A percentile compares a stretch with the other conserved stretches of the same genome.
phyloP scores from a whole-genome alignment of 805 yeast species.

The Pichia californica region DNA sequence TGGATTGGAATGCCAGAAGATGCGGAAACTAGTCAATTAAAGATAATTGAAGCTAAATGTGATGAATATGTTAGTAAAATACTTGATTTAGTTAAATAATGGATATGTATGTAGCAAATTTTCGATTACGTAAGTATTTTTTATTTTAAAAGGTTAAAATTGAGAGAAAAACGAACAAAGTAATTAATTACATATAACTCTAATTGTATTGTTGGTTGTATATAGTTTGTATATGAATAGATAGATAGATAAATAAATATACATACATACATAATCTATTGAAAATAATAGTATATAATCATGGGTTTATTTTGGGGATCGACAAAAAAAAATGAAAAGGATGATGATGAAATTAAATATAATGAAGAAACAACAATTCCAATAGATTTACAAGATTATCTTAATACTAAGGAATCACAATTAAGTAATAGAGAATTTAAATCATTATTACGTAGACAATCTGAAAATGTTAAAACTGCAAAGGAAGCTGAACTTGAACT shows the following conservation, averaged over 20 bases:
- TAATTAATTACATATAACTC: too few species aligned
- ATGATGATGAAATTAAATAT: background rate
- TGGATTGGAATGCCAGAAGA: slow-evolving; percentile 25
- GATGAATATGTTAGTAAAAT: too few species aligned
- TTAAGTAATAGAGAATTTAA: slow-evolving; percentile 30
- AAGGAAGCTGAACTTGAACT: slow-evolving; percentile 1
- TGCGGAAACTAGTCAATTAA: slow-evolving; percentile 8
- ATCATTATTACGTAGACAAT: slow-evolving; percentile 14
- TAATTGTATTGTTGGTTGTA: too few species aligned
- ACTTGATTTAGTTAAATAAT: too few species aligned
- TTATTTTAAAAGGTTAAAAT: too few species aligned
- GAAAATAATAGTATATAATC: background rate
- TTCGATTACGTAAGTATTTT: background rate
- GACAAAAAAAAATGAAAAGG: background rate
- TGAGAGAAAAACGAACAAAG: too few species aligned
- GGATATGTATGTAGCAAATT: too few species aligned
- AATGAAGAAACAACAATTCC: slow-evolving; percentile 16
- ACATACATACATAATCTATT: too few species aligned
- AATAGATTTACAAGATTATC: slow-evolving; percentile 21
- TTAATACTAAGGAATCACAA: slow-evolving; percentile 21
- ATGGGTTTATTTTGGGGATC: slow-evolving; percentile 17
- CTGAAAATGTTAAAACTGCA: slow-evolving; percentile 7
- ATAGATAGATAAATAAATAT: too few species aligned
- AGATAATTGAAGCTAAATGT: background rate
- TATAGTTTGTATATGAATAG: too few species aligned